A percentile compares a stretch with the other conserved stretches of the same genome.
Conservation (phyloP, 2,329 filamentous ascomycete genomes). For the Thelonectria rubi region DNA sequence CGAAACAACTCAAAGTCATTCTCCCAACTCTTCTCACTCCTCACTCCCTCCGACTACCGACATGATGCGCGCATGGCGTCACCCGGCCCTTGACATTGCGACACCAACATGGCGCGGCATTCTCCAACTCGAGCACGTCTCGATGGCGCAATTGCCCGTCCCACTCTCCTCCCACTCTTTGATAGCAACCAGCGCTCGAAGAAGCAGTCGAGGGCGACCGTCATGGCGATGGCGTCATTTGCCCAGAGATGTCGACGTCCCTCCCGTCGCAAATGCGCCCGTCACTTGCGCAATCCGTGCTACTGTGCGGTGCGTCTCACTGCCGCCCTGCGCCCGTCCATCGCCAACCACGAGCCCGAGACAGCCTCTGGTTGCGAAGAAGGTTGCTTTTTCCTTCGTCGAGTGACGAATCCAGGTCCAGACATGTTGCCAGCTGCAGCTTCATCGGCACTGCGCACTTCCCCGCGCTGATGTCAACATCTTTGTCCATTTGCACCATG, state of each 20-base stretch:
- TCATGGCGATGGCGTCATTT: conserved; percentile 37
- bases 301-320: not conserved
- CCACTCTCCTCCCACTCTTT: conserved; percentile 12
- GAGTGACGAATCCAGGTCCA: conserved; percentile 21
- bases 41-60: not conserved
- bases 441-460: conserved; percentile 14
- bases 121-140: conserved; percentile 18
- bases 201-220: not conserved
- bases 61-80: conserved; percentile 36
- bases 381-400: conserved; percentile 4
- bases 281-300: conserved; percentile 31
- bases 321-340: not conserved
- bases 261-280: conserved; percentile 16
- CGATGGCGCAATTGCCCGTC: conserved; percentile 37
- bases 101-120: conserved; percentile 26
- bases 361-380: not conserved
- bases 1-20: too few species aligned
- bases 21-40: not conserved
- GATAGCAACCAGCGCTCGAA: not conserved
- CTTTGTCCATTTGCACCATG: conserved; percentile 23
- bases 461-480: conserved; percentile 26
- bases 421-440: not conserved
- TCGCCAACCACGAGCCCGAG: not conserved
- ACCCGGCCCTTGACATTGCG: conserved; percentile 39
- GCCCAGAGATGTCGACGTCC: conserved; percentile 17